Percentiles rank a stretch among this genome's conserved stretches.
Conservation (phyloP, 306 rosid genomes). For the Herpetospermum pedunculosum region DNA sequence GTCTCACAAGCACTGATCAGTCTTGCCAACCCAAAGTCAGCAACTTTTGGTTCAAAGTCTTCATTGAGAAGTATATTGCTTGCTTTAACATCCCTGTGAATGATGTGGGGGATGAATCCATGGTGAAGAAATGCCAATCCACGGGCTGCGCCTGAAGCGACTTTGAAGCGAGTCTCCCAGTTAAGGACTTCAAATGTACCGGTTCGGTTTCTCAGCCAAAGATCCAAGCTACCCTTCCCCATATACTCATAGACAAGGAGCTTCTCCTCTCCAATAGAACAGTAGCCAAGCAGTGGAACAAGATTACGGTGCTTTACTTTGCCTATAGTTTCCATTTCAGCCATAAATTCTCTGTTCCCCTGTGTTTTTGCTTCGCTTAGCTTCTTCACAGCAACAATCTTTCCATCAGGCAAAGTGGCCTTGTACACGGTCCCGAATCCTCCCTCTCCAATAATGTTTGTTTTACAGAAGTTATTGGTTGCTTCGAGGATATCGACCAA, state of each 20-base stretch:
- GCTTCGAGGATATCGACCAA: slow-evolving; percentile 66
- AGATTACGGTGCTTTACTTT: slow-evolving; percentile 91
- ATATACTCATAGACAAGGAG: slow-evolving; percentile 92
- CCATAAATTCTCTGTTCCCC: slow-evolving; percentile 85
- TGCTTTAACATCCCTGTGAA: slow-evolving; percentile 88
- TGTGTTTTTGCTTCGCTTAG: slow-evolving; percentile 88
- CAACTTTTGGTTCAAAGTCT: slow-evolving; percentile 85
- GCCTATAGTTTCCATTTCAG: slow-evolving; percentile 97
- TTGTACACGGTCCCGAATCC: slow-evolving; percentile 96
- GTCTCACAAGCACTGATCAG: slow-evolving; percentile 95
- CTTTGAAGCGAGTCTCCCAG: slow-evolving; percentile 78
- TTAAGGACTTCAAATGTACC: slow-evolving; percentile 72
- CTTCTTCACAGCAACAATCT: slow-evolving; percentile 84
- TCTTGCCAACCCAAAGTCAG: slow-evolving; percentile 92
- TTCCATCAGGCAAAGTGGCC: slow-evolving; percentile 73
- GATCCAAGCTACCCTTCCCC: slow-evolving; percentile 93
- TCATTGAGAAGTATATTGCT: slow-evolving; percentile 83
- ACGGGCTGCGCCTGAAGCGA: slow-evolving; percentile 63
- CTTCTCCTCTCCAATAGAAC: slow-evolving; percentile 85
- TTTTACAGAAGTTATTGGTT: slow-evolving; percentile 90
- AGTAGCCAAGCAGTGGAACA: slow-evolving; percentile 80
- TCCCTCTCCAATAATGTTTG: slow-evolving; percentile 93
- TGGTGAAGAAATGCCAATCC: slow-evolving; percentile 95
- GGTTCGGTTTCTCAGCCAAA: slow-evolving; percentile 76
- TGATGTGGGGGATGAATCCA: slow-evolving; percentile 81